Evolutionary conservation across 495 filamentous ascomycete genomes (phyloP).

Genomic region (Penicillium taxi): DNA sequence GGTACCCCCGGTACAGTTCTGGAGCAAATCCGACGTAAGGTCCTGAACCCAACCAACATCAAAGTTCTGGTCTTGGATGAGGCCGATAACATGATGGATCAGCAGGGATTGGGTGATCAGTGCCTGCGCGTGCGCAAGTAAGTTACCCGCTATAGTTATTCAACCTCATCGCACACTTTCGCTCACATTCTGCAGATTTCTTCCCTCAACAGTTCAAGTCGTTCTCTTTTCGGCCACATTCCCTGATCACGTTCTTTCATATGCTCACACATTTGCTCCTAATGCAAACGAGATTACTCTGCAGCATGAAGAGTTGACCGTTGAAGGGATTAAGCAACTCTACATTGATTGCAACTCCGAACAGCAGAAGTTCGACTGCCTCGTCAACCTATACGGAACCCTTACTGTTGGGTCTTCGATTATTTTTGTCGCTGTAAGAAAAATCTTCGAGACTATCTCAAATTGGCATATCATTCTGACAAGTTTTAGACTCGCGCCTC

Average conservation of each 20-base stretch:
- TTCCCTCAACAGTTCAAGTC: slow-evolving; percentile 67
- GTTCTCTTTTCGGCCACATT: slow-evolving; percentile 97
- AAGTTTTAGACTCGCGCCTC: slow-evolving; percentile 61
- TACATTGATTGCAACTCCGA: slow-evolving; percentile 84
- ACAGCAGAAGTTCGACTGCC: slow-evolving; percentile 73
- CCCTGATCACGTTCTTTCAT: slow-evolving; percentile 71
- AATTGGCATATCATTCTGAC: slow-evolving; percentile 18
- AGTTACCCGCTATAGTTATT: slow-evolving; percentile 22
- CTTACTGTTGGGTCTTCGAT: slow-evolving; percentile 95
- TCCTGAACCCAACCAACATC: slow-evolving; percentile 55
- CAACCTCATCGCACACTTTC: slow-evolving; percentile 1
- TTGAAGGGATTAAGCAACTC: slow-evolving; percentile 93
- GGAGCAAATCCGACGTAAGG: slow-evolving; percentile 69
- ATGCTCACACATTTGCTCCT: slow-evolving; percentile 72
- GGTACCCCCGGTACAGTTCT: slow-evolving; percentile 91
- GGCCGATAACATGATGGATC: slow-evolving; percentile 93
- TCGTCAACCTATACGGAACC: slow-evolving; percentile 87
- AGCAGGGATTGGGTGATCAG: slow-evolving; percentile 90
- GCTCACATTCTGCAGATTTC: slow-evolving; percentile 41
- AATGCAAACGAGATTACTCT: slow-evolving; percentile 82
- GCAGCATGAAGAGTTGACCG: slow-evolving; percentile 82
- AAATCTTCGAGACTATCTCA: background rate
- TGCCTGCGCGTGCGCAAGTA: slow-evolving; percentile 81
- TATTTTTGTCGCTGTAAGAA: slow-evolving; percentile 83
- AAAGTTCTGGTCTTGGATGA: slow-evolving; percentile 84